Conservation (phyloP, 441 rosid genomes). For the Eutrema salsugineum region DNA sequence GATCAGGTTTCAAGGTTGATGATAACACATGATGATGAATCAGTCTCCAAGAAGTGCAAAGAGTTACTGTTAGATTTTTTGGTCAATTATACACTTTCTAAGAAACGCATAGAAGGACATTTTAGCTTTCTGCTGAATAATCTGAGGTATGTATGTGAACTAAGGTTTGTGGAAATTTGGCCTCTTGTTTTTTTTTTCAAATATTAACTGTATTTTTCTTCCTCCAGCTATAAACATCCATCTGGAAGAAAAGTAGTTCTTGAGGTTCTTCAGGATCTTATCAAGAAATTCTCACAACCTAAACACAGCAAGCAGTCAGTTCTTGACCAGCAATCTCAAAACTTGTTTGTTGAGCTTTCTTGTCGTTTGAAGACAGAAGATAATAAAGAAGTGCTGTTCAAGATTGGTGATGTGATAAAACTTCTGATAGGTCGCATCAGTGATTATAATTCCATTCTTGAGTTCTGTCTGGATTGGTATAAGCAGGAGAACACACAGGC, state of each 20-base stretch:
- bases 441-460: constrained; percentile 43
- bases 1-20: constrained; percentile 61
- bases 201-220: not conserved
- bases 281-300: constrained; percentile 33
- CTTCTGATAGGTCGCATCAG: constrained; percentile 47
- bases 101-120: constrained; percentile 48
- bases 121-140: constrained; percentile 50
- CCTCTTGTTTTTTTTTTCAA: not conserved
- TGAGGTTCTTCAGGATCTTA: constrained; percentile 65
- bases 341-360: constrained; percentile 55
- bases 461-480: constrained; percentile 59
- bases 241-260: constrained; percentile 85
- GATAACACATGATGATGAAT: constrained; percentile 67
- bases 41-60: constrained; percentile 73
- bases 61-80: constrained; percentile 64
- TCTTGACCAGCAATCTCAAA: constrained; percentile 52
- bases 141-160: constrained; percentile 48
- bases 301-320: constrained; percentile 34
- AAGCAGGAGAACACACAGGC: constrained; percentile 46
- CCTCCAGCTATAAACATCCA: constrained; percentile 64
- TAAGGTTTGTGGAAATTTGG: not conserved
- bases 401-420: constrained; percentile 56
- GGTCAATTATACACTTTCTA: constrained; percentile 53
- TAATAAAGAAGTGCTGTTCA: constrained; percentile 54
- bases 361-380: constrained; percentile 57